phyloP scores from a whole-genome alignment of 805 yeast species.

The Ogataea wickerhamii region DNA sequence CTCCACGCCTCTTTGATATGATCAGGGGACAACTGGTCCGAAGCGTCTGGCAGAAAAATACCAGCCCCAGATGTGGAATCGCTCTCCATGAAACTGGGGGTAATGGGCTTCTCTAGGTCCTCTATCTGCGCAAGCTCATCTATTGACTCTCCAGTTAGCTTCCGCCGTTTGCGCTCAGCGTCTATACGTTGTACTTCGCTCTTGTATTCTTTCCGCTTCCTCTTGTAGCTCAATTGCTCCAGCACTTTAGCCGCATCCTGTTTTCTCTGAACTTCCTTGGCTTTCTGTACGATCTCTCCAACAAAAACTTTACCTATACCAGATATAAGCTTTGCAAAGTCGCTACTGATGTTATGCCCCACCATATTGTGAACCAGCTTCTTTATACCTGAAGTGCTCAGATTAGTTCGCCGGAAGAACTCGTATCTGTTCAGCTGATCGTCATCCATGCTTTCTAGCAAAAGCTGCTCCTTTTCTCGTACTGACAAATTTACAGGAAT shows the following conservation, averaged over 20 bases:
- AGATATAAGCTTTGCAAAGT: constrained; percentile 74
- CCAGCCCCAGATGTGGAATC: not conserved
- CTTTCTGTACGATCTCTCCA: constrained; percentile 86
- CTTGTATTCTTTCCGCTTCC: constrained; percentile 27
- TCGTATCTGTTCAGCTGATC: constrained; percentile 87
- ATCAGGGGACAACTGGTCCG: constrained; percentile 71
- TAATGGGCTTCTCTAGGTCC: constrained; percentile 24
- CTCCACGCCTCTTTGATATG: constrained; percentile 90
- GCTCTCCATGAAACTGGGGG: constrained; percentile 5
- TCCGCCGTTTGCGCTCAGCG: constrained; percentile 34
- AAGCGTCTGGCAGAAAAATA: constrained; percentile 24
- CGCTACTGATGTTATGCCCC: constrained; percentile 76
- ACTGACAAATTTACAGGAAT: constrained; percentile 36
- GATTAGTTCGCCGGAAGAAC: constrained; percentile 74
- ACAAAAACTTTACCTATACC: constrained; percentile 85
- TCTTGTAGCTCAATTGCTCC: constrained; percentile 41
- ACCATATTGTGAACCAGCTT: constrained; percentile 74
- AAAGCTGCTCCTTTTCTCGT: constrained; percentile 56
- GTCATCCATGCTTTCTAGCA: constrained; percentile 70
- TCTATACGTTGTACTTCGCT: constrained; percentile 12
- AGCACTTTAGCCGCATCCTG: constrained; percentile 42
- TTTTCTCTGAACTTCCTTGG: constrained; percentile 64
- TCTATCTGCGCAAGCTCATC: constrained; percentile 22
- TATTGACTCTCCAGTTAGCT: constrained; percentile 40
- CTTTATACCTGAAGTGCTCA: constrained; percentile 71